These are phyloP conservation scores for Ophiostoma sp. DNA, from an alignment of 2,329 filamentous ascomycete genomes.

Conservation along the genomic window DNA sequence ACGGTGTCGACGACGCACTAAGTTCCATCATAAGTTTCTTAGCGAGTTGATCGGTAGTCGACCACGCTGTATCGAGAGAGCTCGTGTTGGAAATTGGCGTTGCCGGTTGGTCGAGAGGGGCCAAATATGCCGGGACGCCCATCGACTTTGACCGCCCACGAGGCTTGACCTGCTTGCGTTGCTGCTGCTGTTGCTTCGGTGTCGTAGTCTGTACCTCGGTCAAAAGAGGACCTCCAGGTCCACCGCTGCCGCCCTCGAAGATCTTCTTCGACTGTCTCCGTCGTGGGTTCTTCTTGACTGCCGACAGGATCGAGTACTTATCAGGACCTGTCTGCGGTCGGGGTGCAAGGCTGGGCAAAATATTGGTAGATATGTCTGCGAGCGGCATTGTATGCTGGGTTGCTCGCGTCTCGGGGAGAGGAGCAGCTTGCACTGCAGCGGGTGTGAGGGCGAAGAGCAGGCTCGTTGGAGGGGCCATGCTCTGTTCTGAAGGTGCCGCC, in stretches of 20 bases:
- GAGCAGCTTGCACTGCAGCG: not conserved
- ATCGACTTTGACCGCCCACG: conserved; percentile 21
- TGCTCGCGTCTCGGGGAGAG: not conserved
- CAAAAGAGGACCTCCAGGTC: not conserved
- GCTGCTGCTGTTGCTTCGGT: not conserved
- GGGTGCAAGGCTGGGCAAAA: not conserved
- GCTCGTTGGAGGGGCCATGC: not conserved
- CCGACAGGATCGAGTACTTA: conserved; percentile 48
- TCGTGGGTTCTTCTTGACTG: conserved; percentile 49
- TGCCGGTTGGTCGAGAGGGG: too few relatives aligned
- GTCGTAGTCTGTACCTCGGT: not conserved
- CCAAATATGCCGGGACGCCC: not conserved
- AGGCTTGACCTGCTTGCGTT: not conserved
- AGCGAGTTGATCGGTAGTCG: conserved; percentile 15
- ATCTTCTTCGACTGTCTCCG: conserved; percentile 26
- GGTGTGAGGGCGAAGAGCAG: not conserved
- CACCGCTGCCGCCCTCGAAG: conserved; percentile 18
- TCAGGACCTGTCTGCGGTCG: not conserved
- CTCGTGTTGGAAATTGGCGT: not conserved
- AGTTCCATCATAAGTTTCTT: conserved; percentile 18
- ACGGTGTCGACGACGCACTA: not conserved
- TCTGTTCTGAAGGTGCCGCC: not conserved
- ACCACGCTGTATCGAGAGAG: not conserved
- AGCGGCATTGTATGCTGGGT: not conserved
- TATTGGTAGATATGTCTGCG: conserved; percentile 4